These are phyloP conservation scores for Entophlyctis helioformis DNA, from an alignment of 192 early-diverging fungal species.

Conservation along the genomic window DNA sequence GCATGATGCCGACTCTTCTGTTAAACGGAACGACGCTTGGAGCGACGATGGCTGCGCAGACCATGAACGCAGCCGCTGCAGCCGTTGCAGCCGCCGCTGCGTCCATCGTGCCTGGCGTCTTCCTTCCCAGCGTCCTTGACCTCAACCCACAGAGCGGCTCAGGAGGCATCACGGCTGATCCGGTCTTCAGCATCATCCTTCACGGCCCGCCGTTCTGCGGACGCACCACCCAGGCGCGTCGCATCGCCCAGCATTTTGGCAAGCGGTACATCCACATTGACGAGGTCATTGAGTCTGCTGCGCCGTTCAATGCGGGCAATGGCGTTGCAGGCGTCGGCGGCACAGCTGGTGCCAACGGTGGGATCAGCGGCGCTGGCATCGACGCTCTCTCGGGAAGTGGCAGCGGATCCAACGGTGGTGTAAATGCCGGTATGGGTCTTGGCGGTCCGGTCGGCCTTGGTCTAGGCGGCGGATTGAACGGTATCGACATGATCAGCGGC, in stretches of 20 bases:
- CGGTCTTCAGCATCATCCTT: too few relatives aligned
- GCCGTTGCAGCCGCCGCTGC: background rate
- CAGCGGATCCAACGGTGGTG: background rate
- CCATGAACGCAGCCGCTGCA: conserved; percentile 1
- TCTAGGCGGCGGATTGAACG: background rate
- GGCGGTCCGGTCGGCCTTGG: background rate
- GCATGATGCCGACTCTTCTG: too few relatives aligned
- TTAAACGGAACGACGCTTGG: too few relatives aligned
- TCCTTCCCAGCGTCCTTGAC: too few relatives aligned
- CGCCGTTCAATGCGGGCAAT: background rate
- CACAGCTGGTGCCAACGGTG: background rate
- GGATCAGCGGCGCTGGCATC: background rate
- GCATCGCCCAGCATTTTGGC: conserved; percentile 16
- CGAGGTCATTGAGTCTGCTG: conserved; percentile 27
- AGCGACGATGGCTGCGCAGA: conserved; percentile 14
- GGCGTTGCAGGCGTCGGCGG: background rate
- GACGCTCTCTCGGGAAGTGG: too few relatives aligned
- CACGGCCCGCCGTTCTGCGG: conserved; percentile 46
- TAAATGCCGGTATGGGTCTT: background rate
- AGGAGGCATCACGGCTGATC: too few relatives aligned
- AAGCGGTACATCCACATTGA: conserved; percentile 28
- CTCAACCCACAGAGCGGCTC: too few relatives aligned
- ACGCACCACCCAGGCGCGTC: conserved; percentile 28
- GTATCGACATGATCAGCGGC: too few relatives aligned
- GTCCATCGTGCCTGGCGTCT: too few relatives aligned